A percentile compares a stretch with the other conserved stretches of the same genome.
Evolutionary conservation across 257 asterid species (phyloP).

Genomic region (Paraleonurus japonicus): DNA sequence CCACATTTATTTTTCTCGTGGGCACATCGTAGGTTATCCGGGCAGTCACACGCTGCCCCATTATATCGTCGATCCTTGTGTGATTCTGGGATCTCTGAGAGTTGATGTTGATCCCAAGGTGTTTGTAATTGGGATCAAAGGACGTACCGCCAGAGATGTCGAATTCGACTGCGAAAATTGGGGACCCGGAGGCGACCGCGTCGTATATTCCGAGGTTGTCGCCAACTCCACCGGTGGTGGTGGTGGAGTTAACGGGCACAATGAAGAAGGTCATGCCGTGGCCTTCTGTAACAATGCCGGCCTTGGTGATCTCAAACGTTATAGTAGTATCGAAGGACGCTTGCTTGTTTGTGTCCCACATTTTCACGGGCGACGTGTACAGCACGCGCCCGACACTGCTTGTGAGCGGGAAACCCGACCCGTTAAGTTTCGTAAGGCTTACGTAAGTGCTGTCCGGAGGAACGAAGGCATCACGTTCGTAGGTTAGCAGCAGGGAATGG

Average conservation of each 20-base stretch:
- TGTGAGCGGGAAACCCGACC: too few species aligned
- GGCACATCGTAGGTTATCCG: neutral
- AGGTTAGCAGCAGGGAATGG: too few species aligned
- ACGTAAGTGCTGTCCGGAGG: too few species aligned
- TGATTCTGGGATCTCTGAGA: neutral
- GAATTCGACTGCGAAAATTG: neutral
- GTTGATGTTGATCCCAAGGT: neutral
- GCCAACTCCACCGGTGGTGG: too few species aligned
- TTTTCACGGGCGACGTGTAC: neutral
- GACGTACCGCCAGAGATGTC: neutral
- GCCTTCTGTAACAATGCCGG: neutral
- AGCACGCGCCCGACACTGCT: neutral
- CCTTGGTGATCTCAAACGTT: neutral
- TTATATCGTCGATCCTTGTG: neutral
- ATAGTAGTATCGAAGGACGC: neutral
- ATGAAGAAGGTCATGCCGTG: neutral
- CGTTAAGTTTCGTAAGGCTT: too few species aligned
- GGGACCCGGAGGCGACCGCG: neutral
- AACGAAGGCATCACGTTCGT: too few species aligned
- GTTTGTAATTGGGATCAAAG: neutral
- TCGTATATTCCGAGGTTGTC: neutral
- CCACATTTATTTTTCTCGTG: neutral
- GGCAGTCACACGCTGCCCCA: neutral
- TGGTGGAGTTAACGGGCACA: neutral
- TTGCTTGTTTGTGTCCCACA: neutral